Conservation (phyloP, 805 yeast genomes). For the Saccharomycopsis amapae region DNA sequence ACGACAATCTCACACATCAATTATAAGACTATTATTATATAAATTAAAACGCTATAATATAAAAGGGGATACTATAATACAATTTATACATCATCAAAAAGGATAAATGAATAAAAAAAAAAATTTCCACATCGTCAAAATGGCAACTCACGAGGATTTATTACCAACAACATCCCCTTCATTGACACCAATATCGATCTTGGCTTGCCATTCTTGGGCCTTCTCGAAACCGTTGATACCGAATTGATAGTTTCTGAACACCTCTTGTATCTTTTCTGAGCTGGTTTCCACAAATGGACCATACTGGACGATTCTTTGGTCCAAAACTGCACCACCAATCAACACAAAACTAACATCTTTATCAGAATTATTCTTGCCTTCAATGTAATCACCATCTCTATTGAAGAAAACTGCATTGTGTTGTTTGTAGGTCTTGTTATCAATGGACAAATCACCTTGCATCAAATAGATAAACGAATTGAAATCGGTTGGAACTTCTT, state of each 20-base stretch:
- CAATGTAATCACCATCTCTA: constrained; percentile 56
- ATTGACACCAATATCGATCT: constrained; percentile 15
- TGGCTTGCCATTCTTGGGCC: constrained; percentile 30
- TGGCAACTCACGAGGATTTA: no score
- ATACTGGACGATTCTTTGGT: constrained; percentile 75
- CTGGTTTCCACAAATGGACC: constrained; percentile 87
- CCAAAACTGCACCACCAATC: constrained; percentile 67
- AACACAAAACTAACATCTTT: constrained; percentile 54
- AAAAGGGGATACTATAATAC: no score
- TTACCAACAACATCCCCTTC: constrained; percentile 8
- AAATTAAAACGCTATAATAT: no score
- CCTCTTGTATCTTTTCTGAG: constrained; percentile 57
- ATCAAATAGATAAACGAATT: constrained; percentile 68
- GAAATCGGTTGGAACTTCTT: constrained; percentile 50
- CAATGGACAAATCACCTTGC: constrained; percentile 49
- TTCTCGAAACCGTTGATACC: constrained; percentile 66
- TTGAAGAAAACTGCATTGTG: constrained; percentile 57
- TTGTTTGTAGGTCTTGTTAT: constrained; percentile 36
- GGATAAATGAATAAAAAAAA: no score
- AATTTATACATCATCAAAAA: no score
- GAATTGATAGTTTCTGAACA: constrained; percentile 63
- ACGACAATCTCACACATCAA: no score
- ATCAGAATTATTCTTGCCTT: constrained; percentile 39
- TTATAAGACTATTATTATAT: no score
- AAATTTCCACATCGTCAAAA: no score